Evolutionary conservation across 2,329 filamentous ascomycete genomes (phyloP).

Genomic region (Aureobasidium musti): DNA sequence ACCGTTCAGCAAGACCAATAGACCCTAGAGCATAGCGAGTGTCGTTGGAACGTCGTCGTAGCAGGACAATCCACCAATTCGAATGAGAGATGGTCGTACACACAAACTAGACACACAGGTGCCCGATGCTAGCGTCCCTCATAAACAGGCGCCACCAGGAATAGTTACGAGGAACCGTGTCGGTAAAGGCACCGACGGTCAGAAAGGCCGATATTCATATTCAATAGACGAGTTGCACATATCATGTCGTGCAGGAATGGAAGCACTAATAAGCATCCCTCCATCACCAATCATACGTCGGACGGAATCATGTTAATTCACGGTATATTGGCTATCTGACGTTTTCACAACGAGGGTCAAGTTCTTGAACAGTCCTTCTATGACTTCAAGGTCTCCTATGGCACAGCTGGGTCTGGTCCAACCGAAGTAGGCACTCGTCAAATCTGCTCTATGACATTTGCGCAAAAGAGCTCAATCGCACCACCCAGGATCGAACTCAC

Average conservation of each 20-base stretch:
- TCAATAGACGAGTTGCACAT: neutral
- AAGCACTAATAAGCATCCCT: neutral
- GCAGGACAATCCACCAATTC: neutral
- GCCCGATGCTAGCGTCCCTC: neutral
- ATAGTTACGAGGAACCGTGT: neutral
- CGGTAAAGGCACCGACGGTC: neutral
- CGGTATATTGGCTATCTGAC: neutral
- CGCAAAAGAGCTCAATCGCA: too few relatives aligned
- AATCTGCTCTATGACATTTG: too few relatives aligned
- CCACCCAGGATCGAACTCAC: too few relatives aligned
- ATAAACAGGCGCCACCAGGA: neutral
- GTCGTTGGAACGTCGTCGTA: neutral
- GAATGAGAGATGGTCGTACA: neutral
- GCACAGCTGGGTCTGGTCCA: too few relatives aligned
- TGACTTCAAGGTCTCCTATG: too few relatives aligned
- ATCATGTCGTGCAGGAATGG: neutral
- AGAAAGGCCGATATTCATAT: neutral
- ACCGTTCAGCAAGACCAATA: conserved; percentile 14
- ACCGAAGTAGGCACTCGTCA: too few relatives aligned
- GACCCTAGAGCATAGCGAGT: neutral
- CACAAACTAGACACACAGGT: neutral
- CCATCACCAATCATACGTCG: neutral
- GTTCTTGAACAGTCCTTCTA: too few relatives aligned
- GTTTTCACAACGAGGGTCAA: too few relatives aligned
- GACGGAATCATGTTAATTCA: neutral